Evolutionary conservation across 1,284 basidiomycete species (phyloP).

Genomic region (Boletellus deceptivus): DNA sequence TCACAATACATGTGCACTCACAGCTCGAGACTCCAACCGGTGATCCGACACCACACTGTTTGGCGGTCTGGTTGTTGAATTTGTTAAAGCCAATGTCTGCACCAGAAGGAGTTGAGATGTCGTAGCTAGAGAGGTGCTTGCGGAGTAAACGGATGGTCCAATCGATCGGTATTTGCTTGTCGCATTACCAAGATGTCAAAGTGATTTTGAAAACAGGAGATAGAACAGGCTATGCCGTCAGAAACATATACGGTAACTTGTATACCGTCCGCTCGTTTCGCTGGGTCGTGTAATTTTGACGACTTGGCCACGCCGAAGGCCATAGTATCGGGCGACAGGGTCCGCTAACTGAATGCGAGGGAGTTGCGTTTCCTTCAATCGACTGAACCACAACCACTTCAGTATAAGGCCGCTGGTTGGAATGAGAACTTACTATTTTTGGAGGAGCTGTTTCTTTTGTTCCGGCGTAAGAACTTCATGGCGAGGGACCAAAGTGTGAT

Average conservation of each 20-base stretch:
- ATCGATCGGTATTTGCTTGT: constrained; percentile 5
- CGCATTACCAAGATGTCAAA: constrained; percentile 15
- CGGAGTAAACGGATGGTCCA: background rate
- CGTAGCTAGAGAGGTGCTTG: background rate
- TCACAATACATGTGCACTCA: background rate
- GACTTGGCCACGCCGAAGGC: constrained; percentile 91
- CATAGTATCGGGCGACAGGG: constrained; percentile 97
- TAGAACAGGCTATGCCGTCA: constrained; percentile 28
- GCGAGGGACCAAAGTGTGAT: constrained; percentile 91
- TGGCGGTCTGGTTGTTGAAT: too few species aligned
- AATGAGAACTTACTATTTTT: constrained; percentile 77
- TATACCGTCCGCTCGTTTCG: constrained; percentile 95
- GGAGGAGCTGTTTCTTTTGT: constrained; percentile 85
- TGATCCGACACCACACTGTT: too few species aligned
- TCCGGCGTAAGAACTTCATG: constrained; percentile 87
- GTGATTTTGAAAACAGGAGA: constrained; percentile 1
- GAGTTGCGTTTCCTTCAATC: constrained; percentile 96
- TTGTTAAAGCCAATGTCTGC: background rate
- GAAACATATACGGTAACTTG: constrained; percentile 89
- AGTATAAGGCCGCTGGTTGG: constrained; percentile 3
- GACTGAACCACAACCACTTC: constrained; percentile 49
- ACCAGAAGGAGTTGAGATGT: background rate
- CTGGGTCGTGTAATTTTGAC: constrained; percentile 98
- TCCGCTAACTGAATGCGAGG: constrained; percentile 96
- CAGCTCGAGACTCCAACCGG: background rate